phyloP scores from a whole-genome alignment of 345 rosid genomes.

The Dipteronia sinensis region DNA sequence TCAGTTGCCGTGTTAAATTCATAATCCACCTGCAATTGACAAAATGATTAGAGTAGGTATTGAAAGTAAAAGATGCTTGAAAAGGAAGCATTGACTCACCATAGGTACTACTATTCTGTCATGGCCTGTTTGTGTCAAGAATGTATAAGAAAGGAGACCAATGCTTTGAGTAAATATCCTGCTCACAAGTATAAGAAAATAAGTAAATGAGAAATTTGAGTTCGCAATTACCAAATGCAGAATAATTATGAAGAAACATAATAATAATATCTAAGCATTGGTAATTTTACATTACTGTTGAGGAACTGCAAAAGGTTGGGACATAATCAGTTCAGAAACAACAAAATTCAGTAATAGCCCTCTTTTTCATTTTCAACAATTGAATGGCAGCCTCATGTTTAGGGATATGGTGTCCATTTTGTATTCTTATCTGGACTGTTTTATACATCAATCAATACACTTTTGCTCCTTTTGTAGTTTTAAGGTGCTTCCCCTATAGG shows the following conservation, averaged over 20 bases:
- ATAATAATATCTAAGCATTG: neutral
- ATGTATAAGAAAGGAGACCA: conserved; percentile 90
- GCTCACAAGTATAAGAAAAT: conserved; percentile 23
- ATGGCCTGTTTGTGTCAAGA: conserved; percentile 66
- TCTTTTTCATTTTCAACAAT: neutral
- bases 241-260: neutral
- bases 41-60: conserved; percentile 12
- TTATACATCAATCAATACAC: neutral
- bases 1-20: conserved; percentile 47
- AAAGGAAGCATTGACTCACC: conserved; percentile 51
- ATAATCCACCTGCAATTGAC: conserved; percentile 71
- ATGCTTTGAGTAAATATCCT: conserved; percentile 76
- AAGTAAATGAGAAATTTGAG: neutral
- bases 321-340: neutral
- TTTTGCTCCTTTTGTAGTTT: neutral
- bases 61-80: conserved; percentile 1
- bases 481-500: neutral
- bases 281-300: neutral
- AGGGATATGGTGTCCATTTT: neutral
- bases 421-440: neutral
- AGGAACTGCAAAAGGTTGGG: neutral
- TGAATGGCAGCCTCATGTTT: neutral
- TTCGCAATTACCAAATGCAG: neutral
- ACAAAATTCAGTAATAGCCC: neutral
- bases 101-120: conserved; percentile 94